Base-by-base conservation (phyloP, 805 yeast genomes). In the Candida incommunis region DNA sequence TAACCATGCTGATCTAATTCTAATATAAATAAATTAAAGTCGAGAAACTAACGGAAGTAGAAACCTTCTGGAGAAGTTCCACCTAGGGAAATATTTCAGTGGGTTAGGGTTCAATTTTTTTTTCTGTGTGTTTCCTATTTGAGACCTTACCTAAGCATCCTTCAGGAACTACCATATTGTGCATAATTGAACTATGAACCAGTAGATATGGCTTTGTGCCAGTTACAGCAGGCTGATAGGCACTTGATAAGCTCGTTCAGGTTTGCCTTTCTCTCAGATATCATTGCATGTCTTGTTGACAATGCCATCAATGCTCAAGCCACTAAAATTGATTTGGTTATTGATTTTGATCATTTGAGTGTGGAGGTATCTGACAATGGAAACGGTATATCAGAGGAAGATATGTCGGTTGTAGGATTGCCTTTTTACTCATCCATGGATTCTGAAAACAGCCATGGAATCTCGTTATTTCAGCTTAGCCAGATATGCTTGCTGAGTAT, bases 1-100 rank as follows among this genome's bases (percentile, higher is more conserved):
- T 84, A 27, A 75, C 95, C 97, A 90, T 90, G 22, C 7, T 15
- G 43, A 41, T 40, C 18, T 7, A n/a, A n/a, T n/a, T n/a, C n/a
- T n/a, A n/a, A n/a, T 9, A 16, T 37, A 37, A 22, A 37, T 37
- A 37, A 37, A 13, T 9, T 13, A 13, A 25, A 25, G 13, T 25
- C 13, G 27, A 9, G 13, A 9, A 25, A 25, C 27, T 25, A n/a
- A n/a, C n/a, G n/a, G n/a, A n/a, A n/a, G n/a, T n/a, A n/a, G n/a
- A n/a, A n/a, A n/a, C n/a, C n/a, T n/a, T n/a, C n/a, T n/a, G n/a
- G n/a, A n/a, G n/a, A n/a, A n/a, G n/a, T n/a, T n/a, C n/a, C n/a
- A n/a, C 27, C 27, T 25, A 7, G 13, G 13, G 27, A 25, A 25
- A 25, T 25, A 25, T 9, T 9, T 25, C 13, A 7, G 13, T 25